Conservation (phyloP, 2,329 filamentous ascomycete genomes). For the Fusarium protoensiforme region DNA sequence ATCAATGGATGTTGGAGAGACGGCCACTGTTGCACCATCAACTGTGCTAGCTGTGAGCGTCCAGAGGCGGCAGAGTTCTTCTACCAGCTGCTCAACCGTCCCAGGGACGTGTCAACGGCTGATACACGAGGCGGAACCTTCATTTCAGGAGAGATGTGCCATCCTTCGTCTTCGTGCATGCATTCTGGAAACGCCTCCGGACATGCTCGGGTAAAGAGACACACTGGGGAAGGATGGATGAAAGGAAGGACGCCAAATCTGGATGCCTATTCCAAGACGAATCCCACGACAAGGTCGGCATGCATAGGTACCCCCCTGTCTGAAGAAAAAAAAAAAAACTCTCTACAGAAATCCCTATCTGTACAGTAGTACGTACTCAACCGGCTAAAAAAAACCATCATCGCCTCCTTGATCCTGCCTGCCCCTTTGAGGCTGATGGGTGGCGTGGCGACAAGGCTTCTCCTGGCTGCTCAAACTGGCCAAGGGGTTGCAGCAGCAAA, state of each 20-base stretch:
- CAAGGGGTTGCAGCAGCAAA: neutral
- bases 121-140: constrained; percentile 31
- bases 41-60: neutral
- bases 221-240: neutral
- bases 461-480: constrained; percentile 19
- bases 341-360: constrained; percentile 1
- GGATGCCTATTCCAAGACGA: neutral
- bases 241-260: neutral
- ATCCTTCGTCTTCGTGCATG: constrained; percentile 8
- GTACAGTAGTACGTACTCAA: neutral
- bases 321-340: neutral
- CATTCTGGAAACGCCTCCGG: constrained; percentile 10
- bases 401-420: constrained; percentile 21
- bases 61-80: neutral
- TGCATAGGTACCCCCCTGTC: neutral
- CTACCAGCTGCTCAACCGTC: neutral
- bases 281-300: neutral
- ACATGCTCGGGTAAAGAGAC: neutral
- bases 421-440: constrained; percentile 36
- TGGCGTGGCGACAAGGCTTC: constrained; percentile 16
- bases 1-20: constrained; percentile 19
- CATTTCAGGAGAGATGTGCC: constrained; percentile 4
- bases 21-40: constrained; percentile 24
- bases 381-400: constrained; percentile 28
- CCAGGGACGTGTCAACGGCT: constrained; percentile 14